These are phyloP conservation scores for Clarireedia sp. DNA, from an alignment of 2,329 filamentous ascomycete genomes.

Conservation along the genomic window DNA sequence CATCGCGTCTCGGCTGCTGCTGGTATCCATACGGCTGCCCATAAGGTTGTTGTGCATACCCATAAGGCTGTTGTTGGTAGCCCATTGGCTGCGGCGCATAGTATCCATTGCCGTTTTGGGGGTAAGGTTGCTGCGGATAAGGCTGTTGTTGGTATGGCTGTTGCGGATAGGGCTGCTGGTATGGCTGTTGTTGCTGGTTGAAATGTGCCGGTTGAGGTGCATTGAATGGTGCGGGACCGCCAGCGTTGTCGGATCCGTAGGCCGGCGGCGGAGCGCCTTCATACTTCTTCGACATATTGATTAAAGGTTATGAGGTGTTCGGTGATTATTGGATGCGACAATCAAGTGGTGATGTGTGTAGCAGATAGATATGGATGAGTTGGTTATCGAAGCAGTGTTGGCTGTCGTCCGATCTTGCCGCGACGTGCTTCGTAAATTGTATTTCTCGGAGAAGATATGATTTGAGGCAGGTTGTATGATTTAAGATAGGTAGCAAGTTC, in stretches of 20 bases:
- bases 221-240: slow-evolving; percentile 2
- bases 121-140: slow-evolving; percentile 10
- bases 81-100: slow-evolving; percentile 19
- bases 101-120: slow-evolving; percentile 12
- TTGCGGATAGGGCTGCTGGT: slow-evolving; percentile 11
- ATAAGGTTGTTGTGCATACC: slow-evolving; percentile 10
- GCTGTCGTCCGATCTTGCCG: too few species aligned
- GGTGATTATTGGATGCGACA: neutral
- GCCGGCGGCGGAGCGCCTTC: slow-evolving; percentile 20
- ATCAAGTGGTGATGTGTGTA: too few species aligned
- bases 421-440: too few species aligned
- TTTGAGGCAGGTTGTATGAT: too few species aligned
- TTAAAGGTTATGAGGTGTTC: neutral
- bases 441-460: too few species aligned
- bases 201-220: slow-evolving; percentile 19
- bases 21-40: slow-evolving; percentile 16
- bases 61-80: slow-evolving; percentile 13
- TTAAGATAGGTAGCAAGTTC: too few species aligned
- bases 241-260: slow-evolving; percentile 14
- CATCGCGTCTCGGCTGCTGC: slow-evolving; percentile 32
- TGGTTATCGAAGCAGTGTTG: too few species aligned
- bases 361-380: neutral
- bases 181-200: slow-evolving; percentile 11
- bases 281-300: slow-evolving; percentile 18
- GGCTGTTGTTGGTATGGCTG: slow-evolving; percentile 15